Percentiles rank a stretch among this genome's conserved stretches.
Evolutionary conservation across 2,329 filamentous ascomycete genomes (phyloP).

Genomic region (Blastomyces parvus): DNA sequence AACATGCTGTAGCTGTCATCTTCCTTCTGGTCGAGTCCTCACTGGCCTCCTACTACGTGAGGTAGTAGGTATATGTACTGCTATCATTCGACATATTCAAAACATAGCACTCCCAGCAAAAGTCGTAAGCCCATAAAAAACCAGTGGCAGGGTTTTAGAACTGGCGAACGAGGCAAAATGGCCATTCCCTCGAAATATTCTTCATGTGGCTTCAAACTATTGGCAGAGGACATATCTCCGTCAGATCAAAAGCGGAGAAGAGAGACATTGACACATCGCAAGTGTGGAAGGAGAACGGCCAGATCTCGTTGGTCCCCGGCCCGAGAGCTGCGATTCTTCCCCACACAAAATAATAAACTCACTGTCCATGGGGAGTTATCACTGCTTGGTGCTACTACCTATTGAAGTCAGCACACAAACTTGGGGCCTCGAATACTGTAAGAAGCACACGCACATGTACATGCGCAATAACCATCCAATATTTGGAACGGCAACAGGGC

Average conservation of each 20-base stretch:
- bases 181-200: not conserved
- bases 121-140: not conserved
- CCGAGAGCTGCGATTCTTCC: not conserved
- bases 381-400: not conserved
- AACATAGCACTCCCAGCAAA: not conserved
- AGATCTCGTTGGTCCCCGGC: not conserved
- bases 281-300: not conserved
- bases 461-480: not conserved
- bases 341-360: not conserved
- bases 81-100: not conserved
- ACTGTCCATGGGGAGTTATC: not conserved
- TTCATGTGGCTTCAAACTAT: not conserved
- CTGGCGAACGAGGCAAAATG: not conserved
- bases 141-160: constrained; percentile 4
- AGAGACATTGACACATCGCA: not conserved
- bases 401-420: not conserved
- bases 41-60: not conserved
- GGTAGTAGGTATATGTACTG: not conserved
- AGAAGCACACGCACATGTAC: not conserved
- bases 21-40: not conserved
- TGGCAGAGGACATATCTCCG: not conserved
- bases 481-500: not conserved
- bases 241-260: not conserved
- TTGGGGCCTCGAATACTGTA: not conserved
- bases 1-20: not conserved